Evolutionary conservation across 306 rosid species (phyloP), one percentile per base, ranked within the genome.

Genomic region (Elaeagnus macrophylla): DNA sequence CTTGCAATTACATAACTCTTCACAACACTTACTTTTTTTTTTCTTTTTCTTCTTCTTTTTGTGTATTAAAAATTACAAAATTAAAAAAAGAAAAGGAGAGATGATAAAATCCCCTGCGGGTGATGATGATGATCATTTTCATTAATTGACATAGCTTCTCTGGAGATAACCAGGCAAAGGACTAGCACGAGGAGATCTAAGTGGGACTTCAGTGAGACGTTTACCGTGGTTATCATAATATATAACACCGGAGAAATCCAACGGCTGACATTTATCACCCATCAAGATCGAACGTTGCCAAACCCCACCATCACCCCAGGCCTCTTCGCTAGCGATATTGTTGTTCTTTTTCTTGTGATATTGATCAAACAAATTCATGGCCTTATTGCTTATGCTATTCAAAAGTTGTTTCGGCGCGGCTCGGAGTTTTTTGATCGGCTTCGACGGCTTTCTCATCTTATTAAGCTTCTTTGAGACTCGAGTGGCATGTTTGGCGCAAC

Each of bases 211-310:
- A 12, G 37, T 56, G 51, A 57, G 50, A 77, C 66, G 88, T 47
- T 65, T 74, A 5, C 99, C 96, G 56, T 63, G 15, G 19, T 53
- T 55, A 19, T 91, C 96, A 54, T 91, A 87, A 48, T 71, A 82
- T 56, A 91, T 87, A 0, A 40, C 88, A 25, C 95, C 99, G 0
- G 95, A 81, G 68, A 78, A 93, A 75, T 84, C 76, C 72, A 87
- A 73, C 67, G 95, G 99, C 61, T 80, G 81, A 6, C 96, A 87
- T 70, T 93, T 93, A 36, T 79, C 95, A 0, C 99, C 99, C 96
- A 87, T 84, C 67, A 84, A 12, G 40, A 84, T 93, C 65, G 84
- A 60, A 71, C 74, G 69, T 77, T 93, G 96, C 99, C 99, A 93
- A 7, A 93, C 94, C 17, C 97, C 97, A 1, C 89, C 97, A 69